Conservation (phyloP, 257 asterid species). For the Solanum chiquidenum region DNA sequence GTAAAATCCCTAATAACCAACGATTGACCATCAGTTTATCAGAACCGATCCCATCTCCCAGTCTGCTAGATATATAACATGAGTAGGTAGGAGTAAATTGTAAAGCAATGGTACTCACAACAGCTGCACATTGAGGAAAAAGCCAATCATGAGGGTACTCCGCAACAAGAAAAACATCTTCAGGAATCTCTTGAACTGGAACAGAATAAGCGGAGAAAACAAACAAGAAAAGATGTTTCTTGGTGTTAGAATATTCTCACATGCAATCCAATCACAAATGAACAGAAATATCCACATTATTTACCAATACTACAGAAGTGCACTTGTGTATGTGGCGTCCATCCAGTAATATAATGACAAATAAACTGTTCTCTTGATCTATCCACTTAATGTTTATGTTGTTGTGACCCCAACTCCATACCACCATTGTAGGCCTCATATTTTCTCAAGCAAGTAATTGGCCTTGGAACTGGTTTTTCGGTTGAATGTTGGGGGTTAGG, state of each 20-base stretch:
- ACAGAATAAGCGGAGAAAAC: background rate
- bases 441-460: background rate
- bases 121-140: constrained; percentile 95
- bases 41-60: background rate
- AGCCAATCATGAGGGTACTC: constrained; percentile 99
- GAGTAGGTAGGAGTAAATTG: background rate
- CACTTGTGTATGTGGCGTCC: background rate
- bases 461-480: background rate
- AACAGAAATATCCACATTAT: background rate
- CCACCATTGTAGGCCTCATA: background rate
- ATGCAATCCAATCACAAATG: background rate
- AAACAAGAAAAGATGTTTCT: background rate
- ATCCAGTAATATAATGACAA: background rate
- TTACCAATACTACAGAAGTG: background rate
- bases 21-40: background rate
- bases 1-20: background rate
- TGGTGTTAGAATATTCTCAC: background rate
- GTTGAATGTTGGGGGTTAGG: background rate
- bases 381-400: background rate
- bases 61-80: background rate
- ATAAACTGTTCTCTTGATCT: background rate
- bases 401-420: background rate
- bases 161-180: constrained; percentile 54
- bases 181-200: constrained; percentile 70
- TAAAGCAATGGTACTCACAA: constrained; percentile 43